Evolutionary conservation across 2,329 filamentous ascomycete genomes (phyloP).

Genomic region (Colletotrichum acutatum): DNA sequence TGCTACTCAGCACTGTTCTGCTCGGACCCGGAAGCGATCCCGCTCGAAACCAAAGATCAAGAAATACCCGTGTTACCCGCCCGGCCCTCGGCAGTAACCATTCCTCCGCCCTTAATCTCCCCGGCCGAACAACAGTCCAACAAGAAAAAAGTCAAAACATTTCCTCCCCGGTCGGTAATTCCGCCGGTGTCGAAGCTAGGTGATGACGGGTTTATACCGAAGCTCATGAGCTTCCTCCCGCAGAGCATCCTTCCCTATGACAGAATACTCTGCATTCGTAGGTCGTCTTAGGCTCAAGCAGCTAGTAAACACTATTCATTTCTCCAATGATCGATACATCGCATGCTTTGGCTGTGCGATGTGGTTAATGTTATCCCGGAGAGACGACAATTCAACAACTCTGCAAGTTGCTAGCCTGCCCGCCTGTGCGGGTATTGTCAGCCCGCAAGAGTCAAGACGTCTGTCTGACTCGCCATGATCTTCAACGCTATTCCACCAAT

Average conservation of each 20-base stretch:
- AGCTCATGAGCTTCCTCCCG: neutral
- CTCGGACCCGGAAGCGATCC: neutral
- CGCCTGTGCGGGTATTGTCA: neutral
- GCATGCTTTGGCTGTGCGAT: neutral
- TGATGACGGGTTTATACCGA: neutral
- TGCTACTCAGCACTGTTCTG: neutral
- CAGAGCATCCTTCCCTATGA: too few relatives aligned
- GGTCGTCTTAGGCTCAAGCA: neutral
- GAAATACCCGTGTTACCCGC: neutral
- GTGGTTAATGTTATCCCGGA: neutral
- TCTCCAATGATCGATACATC: neutral
- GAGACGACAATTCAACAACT: neutral
- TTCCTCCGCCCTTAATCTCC: neutral
- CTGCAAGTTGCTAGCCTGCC: neutral
- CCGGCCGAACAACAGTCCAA: neutral
- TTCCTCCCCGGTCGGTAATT: neutral
- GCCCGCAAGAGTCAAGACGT: neutral
- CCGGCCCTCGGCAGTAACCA: neutral
- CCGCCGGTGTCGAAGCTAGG: too few relatives aligned
- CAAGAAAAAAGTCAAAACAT: neutral
- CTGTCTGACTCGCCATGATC: conserved; percentile 3
- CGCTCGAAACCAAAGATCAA: neutral
- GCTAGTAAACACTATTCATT: neutral
- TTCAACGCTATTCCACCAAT: neutral
- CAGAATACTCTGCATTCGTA: too few relatives aligned